These are phyloP conservation scores for Blechomonas ayalai DNA, from an alignment of 208 protist species.

Conservation along the genomic window DNA sequence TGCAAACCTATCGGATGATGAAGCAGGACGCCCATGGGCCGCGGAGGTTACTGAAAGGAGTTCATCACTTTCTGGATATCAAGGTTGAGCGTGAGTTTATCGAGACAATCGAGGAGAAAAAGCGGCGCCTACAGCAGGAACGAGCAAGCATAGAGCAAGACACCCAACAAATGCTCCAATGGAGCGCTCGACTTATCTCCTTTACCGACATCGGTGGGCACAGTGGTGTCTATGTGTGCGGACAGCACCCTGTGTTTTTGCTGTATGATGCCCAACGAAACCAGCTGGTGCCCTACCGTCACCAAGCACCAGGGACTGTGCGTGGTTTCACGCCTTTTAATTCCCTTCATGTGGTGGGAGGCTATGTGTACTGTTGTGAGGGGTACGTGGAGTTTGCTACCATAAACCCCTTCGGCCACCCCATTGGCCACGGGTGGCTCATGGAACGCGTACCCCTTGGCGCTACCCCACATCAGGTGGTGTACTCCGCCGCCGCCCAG, in stretches of 20 bases:
- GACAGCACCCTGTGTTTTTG: conserved; percentile 76
- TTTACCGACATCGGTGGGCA: conserved; percentile 41
- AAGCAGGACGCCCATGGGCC: conserved; percentile 24
- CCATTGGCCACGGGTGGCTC: conserved; percentile 50
- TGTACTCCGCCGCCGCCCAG: conserved; percentile 60
- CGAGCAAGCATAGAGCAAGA: conserved; percentile 41
- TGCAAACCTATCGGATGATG: conserved; percentile 60
- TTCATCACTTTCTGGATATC: conserved; percentile 75
- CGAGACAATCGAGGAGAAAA: conserved; percentile 73
- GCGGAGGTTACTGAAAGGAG: conserved; percentile 54
- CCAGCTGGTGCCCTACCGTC: conserved; percentile 48
- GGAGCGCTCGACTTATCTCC: conserved; percentile 53
- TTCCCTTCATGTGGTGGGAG: conserved; percentile 30
- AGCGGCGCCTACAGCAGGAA: conserved; percentile 47
- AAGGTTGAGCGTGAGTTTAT: conserved; percentile 56
- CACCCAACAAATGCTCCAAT: conserved; percentile 50
- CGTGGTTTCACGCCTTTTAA: conserved; percentile 71
- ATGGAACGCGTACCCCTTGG: conserved; percentile 57
- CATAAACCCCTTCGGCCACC: conserved; percentile 47
- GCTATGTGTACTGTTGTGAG: conserved; percentile 77
- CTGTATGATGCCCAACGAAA: conserved; percentile 39
- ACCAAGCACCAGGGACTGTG: conserved; percentile 47
- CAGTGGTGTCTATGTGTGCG: conserved; percentile 77
- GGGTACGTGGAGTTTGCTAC: conserved; percentile 75
- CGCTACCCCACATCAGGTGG: conserved; percentile 69